Evolutionary conservation across 257 asterid genomes (phyloP), one percentile per base, ranked within the genome.

Genomic region (Solanum neorickii): DNA sequence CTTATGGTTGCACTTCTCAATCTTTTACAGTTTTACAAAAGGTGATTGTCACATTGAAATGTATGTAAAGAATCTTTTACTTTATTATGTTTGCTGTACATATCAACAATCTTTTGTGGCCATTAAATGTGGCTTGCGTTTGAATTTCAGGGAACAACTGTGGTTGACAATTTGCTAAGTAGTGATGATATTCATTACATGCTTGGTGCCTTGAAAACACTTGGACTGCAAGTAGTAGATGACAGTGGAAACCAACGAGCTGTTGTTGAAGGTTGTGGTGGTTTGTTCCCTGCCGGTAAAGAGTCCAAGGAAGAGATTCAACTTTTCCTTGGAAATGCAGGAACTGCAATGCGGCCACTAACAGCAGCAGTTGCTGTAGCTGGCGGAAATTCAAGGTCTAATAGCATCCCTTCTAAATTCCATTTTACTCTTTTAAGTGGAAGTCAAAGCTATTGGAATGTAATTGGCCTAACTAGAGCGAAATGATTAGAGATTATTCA

Each of bases 291-390:
- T 31, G 98, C 90, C 13, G 92, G 96, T 66, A 93, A 92, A 90
- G 97, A 94, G 62, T 90, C 97, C 75, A 89, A 89, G 16, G 98
- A 93, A 39, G 99, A 97, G 88, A 91, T 97, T 83, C 95, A 94
- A 87, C 98, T 97, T 75, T 97, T 97, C 94, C 92, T 97, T 44
- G 99, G 99, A 90, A 97, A 97, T 93, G 99, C 99, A 29, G 99
- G 99, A 88, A 97, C 99, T 44, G 99, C 98, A 3, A 97, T 97
- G 98, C 98, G 98, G 74, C 98, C 98, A 66, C 88, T 95, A 93
- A 96, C 98, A 88, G 98, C 99, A 84, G 98, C 98, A 86, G 97
- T 97, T 83, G 90, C 93, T 90, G 98, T 95, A 90, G 99, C 98
- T 74, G 99, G 99, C 86, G 98, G 99, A 87, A 90, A 94, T 83